Evolutionary conservation across 208 protist species (phyloP), one percentile per base, ranked within the genome.

Genomic region (Trypanosoma theileri): DNA sequence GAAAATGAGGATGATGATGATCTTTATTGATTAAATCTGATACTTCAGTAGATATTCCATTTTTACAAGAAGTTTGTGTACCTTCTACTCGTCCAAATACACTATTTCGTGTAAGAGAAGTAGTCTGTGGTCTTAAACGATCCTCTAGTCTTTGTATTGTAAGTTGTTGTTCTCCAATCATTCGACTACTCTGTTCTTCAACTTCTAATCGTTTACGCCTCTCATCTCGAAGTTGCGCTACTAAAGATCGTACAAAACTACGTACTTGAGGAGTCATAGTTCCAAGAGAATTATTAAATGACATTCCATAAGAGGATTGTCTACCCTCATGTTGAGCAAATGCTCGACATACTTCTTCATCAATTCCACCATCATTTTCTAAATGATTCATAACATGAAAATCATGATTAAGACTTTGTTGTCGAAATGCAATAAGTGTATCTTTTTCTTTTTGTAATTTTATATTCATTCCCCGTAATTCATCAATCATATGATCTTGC

Each of bases 401-500:
- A 66, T 69, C 60, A 53, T 69, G 53, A 42, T 66, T 78, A 21
- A 80, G 48, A 56, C 75, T 70, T 44, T 76, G 70, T 17, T 83
- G 79, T 41, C 81, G 72, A 59, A 71, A 67, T 40, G 53, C 19
- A 68, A 78, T 50, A 19, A 79, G 40, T 6, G 68, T 58, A 41
- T 63, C 66, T 1, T 61, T 73, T 40, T 85, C 83, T 9, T 68
- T 69, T 54, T 75, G 75, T 0, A 76, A 22, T 14, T 74, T 46
- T 19, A 74, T 72, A 28, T 80, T 71, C n/a, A 77, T 71, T 26
- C 14, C 26, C 12, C 56, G 64, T 14, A 85, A 71, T 17, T 79
- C 69, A 22, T 77, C 66, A 40, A 89, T 78, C 73, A 83, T 75
- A 53, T 67, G 65, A 42, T 85, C 80, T 63, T 89, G 77, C 66